phyloP scores from a whole-genome alignment of 2,329 filamentous ascomycete genomes.

The Magnaporthiopsis rhizophila region DNA sequence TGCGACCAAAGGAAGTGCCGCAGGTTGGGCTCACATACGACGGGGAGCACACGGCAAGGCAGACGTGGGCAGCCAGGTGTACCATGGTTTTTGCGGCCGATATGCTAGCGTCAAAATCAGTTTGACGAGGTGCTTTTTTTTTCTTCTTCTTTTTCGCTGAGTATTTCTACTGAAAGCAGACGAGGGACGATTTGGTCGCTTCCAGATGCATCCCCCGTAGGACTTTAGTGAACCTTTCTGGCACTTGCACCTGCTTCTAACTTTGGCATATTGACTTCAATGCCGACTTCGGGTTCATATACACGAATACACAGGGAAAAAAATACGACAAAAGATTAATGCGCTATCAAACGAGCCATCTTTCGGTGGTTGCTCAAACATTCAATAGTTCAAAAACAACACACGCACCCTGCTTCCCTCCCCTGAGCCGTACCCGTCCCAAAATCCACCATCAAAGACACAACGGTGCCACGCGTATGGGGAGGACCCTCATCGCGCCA shows the following conservation, averaged over 20 bases:
- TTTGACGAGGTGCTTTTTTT: not conserved
- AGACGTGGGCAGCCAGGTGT: too few species aligned
- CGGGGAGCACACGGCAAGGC: not conserved
- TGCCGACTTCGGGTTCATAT: too few species aligned
- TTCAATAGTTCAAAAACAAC: not conserved
- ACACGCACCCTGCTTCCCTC: not conserved
- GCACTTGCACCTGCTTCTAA: too few species aligned
- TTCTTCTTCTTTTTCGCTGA: not conserved
- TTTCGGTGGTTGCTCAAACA: not conserved
- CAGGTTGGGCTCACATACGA: not conserved
- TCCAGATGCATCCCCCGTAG: too few species aligned
- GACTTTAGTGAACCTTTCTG: too few species aligned
- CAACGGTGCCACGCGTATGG: too few species aligned
- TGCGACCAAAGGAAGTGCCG: not conserved
- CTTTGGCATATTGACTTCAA: too few species aligned
- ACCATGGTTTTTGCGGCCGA: not conserved
- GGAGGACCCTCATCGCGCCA: too few species aligned
- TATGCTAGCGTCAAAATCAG: not conserved
- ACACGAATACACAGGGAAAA: not conserved
- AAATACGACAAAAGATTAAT: not conserved
- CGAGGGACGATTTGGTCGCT: too few species aligned
- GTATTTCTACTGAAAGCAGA: not conserved
- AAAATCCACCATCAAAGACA: not conserved
- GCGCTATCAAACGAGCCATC: not conserved
- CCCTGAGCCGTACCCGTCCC: not conserved